These are phyloP conservation scores for Fusarium verticillioides DNA, from an alignment of 2,329 filamentous ascomycete genomes.

Conservation along the genomic window DNA sequence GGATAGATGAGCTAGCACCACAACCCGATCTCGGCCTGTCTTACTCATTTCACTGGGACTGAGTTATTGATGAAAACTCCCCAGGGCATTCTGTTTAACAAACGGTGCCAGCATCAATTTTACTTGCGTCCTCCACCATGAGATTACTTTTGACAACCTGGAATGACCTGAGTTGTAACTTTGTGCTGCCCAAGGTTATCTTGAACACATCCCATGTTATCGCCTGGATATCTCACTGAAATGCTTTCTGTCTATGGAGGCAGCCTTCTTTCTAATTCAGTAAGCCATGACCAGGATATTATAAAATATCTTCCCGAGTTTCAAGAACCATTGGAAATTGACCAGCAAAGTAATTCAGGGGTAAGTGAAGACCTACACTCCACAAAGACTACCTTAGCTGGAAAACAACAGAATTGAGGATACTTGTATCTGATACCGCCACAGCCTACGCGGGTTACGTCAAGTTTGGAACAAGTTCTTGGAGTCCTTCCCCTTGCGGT, in stretches of 20 bases:
- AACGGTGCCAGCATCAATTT: not conserved
- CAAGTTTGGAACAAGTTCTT: not conserved
- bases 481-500: not conserved
- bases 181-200: not conserved
- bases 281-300: not conserved
- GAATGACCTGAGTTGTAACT: not conserved
- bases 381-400: not conserved
- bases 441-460: not conserved
- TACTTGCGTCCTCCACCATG: not conserved
- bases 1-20: not conserved
- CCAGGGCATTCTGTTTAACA: not conserved
- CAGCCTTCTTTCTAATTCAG: not conserved
- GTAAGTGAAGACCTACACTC: not conserved
- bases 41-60: not conserved
- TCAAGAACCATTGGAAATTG: not conserved
- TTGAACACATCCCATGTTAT: not conserved
- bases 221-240: not conserved
- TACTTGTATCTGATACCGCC: not conserved
- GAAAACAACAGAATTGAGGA: not conserved
- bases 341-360: not conserved
- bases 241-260: not conserved
- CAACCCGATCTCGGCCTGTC: not conserved
- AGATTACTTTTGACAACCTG: not conserved
- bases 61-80: not conserved
- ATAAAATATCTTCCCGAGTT: not conserved